phyloP scores from a whole-genome alignment of 768 basidiomycete species.

The Rhizopogon vinicolor region DNA sequence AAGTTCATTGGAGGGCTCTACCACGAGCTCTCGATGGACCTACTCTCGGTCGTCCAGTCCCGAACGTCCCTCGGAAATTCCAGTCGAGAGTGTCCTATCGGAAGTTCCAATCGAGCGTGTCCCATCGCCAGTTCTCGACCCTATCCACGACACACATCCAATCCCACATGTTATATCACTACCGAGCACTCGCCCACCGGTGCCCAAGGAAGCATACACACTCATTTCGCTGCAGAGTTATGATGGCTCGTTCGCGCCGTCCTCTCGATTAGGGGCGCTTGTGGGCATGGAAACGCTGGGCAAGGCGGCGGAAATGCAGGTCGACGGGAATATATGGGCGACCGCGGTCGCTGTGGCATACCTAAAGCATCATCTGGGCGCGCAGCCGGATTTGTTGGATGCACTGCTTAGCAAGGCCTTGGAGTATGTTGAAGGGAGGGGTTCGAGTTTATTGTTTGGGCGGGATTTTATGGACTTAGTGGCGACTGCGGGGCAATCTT shows the following conservation, averaged over 20 bases:
- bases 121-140: constrained; percentile 27
- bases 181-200: constrained; percentile 1
- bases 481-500: not conserved
- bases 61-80: constrained; percentile 20
- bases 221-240: constrained; percentile 36
- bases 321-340: constrained; percentile 40
- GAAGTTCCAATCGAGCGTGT: constrained; percentile 21
- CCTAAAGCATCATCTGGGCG: constrained; percentile 31
- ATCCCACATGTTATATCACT: constrained; percentile 9
- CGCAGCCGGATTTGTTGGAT: constrained; percentile 36
- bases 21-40: constrained; percentile 32
- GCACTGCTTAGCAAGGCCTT: constrained; percentile 37
- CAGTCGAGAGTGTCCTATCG: not conserved
- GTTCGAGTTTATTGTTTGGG: not conserved
- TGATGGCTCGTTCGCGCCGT: constrained; percentile 45
- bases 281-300: constrained; percentile 31
- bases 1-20: constrained; percentile 41
- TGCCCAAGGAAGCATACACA: constrained; percentile 25
- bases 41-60: constrained; percentile 18
- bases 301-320: constrained; percentile 24
- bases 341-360: constrained; percentile 46
- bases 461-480: constrained; percentile 5
- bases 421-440: constrained; percentile 31
- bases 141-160: constrained; percentile 1
- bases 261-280: constrained; percentile 27